Evolutionary conservation across 108 stramenopile species (phyloP), one percentile per base, ranked within the genome.

Genomic region (Phaeodactylum tricornutum): DNA sequence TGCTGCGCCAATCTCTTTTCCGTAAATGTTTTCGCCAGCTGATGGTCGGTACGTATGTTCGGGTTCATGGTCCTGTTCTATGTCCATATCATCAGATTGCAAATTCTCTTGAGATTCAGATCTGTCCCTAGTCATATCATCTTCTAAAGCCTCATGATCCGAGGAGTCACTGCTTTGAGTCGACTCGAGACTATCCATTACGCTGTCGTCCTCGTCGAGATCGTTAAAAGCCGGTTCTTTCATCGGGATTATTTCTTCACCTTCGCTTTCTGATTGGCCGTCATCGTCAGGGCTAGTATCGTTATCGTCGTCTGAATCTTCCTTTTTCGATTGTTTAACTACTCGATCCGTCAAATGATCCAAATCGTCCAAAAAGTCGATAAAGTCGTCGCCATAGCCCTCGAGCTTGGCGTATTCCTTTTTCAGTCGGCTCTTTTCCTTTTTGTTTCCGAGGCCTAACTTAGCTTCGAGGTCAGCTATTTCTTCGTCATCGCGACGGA

Each of bases 1-100:
- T n/a, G 28, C 23, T 8, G 32, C 1, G 9, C 81, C 87, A 21
- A 84, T 53, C 25, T 46, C 55, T 25, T 93, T 74, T 32, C 96
- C 96, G 49, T 97, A 97, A 34, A 97, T 95, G 57, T 97, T 94
- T 72, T 97, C 88, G 7, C 96, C 96, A 8, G 45, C 25, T 23
- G 62, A 44, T 12, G 96, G 96, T 43, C 54, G 59, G 43, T 97
- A 97, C 2, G 83, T 87, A 53, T 78, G 57, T n/a, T 62, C 49
- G 32, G 53, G 62, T 42, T 81, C 75, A 37, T 87, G 84, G 48
- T 77, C 75, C 11, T 57, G 57, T 29, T 50, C 61, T 32, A 34
- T 43, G 53, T 41, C 34, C 2, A 46, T 53, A 12, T 32, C 55
- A 29, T 59, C 21, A 8, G 19, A 45, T 30, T 4, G n/a, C n/a